Percentiles rank a stretch among this genome's conserved stretches.
phyloP scores from a whole-genome alignment of 306 rosid genomes.

The Comarum palustre region DNA sequence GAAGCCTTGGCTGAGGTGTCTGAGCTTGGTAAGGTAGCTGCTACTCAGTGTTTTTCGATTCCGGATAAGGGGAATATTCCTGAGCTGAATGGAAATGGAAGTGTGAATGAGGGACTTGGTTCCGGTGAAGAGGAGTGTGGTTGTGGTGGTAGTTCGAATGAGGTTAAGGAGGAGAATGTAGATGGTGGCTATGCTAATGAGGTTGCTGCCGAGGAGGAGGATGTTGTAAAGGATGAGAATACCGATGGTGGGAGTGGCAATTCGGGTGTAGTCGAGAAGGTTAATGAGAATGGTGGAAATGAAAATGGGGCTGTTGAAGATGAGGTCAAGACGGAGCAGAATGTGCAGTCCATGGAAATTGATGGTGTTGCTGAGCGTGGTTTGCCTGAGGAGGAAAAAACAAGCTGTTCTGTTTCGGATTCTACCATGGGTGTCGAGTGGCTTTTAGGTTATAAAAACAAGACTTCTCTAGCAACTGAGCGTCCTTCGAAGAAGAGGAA shows the following conservation, averaged over 20 bases:
- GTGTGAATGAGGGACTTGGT: neutral
- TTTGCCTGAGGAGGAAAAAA: slow-evolving; percentile 33
- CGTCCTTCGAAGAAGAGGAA: slow-evolving; percentile 89
- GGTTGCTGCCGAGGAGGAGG: too few species aligned
- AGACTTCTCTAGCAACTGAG: slow-evolving; percentile 60
- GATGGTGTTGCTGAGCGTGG: slow-evolving; percentile 32
- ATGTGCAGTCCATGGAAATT: slow-evolving; percentile 29
- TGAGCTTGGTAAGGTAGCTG: slow-evolving; percentile 36
- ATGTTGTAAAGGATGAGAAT: too few species aligned
- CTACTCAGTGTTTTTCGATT: slow-evolving; percentile 46
- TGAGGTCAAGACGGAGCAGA: slow-evolving; percentile 29
- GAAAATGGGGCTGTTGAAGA: slow-evolving; percentile 22
- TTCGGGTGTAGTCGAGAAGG: neutral
- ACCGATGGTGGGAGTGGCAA: too few species aligned
- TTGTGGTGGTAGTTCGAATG: neutral
- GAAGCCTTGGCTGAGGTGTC: slow-evolving; percentile 57
- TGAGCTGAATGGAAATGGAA: slow-evolving; percentile 23
- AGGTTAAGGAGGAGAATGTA: neutral
- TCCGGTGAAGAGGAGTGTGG: slow-evolving; percentile 1
- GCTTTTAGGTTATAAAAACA: slow-evolving; percentile 82
- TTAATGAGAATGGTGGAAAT: neutral
- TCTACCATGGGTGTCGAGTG: slow-evolving; percentile 52
- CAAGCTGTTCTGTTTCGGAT: slow-evolving; percentile 25
- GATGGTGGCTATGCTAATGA: too few species aligned
- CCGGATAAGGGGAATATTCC: slow-evolving; percentile 39